Base-by-base conservation (phyloP, 129 eudicot species). In the Arctium lappa region DNA sequence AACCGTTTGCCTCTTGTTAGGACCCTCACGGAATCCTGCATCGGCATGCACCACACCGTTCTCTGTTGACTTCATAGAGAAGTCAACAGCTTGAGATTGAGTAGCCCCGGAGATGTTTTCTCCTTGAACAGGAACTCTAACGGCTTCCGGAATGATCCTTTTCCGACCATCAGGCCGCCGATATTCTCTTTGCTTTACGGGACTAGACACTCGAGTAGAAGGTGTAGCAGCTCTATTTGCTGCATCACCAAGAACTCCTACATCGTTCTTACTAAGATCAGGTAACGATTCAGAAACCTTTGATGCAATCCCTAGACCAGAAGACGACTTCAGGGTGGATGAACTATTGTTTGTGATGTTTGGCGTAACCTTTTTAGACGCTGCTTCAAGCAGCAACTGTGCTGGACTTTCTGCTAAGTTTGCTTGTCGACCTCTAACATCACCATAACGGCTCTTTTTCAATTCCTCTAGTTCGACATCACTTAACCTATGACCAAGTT, bases 111-210 rank as follows among this genome's bases (percentile, higher is more conserved):
- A 85, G 13, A 86, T 50, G 72, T 85, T 88, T 48, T 89, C 95
- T 66, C 88, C 91, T 69, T 88, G 92, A 76, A 86, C 81, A 53
- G 97, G 93, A 44, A 82, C 91, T 53, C 99, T 90, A 69, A 96
- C 97, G 38, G 98, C 91, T 89, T 96, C 98, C 13, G 99, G 99
- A 75, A 96, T 91, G 78, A 96, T 96, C 86, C 99, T 90, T 86
- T 93, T 96, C 60, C 99, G 89, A 4, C 99, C 99, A 88, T 96
- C 98, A 0, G 99, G 91, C 2, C 98, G 94, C 27, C 99, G 92
- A 73, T 96, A 96, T 81, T 93, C 99, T 87, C 92, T 88, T 81
- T 96, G 99, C 88, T 91, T 96, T 60, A 96, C 98, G 5, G 98
- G 99, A 86, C 92, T 93, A 12, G 95, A 86, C 69, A 85, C 86